Evolutionary conservation across 441 rosid genomes (phyloP), one percentile per base, ranked within the genome.

Genomic region (Caryocar brasiliense): DNA sequence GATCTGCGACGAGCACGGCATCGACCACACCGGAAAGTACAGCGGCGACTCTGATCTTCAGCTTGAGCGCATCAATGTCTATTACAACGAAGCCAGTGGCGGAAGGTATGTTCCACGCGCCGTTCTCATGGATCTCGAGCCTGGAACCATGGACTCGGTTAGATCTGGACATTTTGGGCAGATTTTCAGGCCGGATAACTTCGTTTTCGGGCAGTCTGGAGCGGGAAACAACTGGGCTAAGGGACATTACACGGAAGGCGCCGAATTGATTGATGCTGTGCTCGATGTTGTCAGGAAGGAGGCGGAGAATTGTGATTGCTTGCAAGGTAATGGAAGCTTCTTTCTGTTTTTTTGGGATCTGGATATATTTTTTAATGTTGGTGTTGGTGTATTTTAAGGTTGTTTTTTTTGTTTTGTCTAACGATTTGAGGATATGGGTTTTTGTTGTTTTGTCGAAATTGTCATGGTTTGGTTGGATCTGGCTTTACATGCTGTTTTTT

Each of bases 41-140:
- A 48, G 40, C 28, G 79, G 79, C 4, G 75, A 74, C 37, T 48
- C 79, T 0, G 73, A 74, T 7, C 71, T 74, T 15, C 79, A 70
- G 56, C 68, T 74, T 7, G 79, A 74, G 35, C 72, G 79, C 8
- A 70, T 74, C 37, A 70, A 74, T 36, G 79, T 74, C 26, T 74
- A 74, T 51, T 74, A 70, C 45, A 74, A 74, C 40, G 76, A 74
- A 51, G 75, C 79, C 26, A 69, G 65, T 35, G 79, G 79, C 11
- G 79, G 79, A 0, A 27, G 79, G 46, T 70, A 59, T 23, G 79
- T 74, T 2, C 79, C 79, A 2, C 75, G 79, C 27, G 79, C 79
- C n/a, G 79, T 74, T 1, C 73, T 74, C 35, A 70, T 74, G 79
- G 79, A 74, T 67, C 73, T 74, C 23, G 79, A 74, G 48, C 79